Evolutionary conservation across 176 grass and related monocot genomes (phyloP).

Genomic region (Juncus inflexus): DNA sequence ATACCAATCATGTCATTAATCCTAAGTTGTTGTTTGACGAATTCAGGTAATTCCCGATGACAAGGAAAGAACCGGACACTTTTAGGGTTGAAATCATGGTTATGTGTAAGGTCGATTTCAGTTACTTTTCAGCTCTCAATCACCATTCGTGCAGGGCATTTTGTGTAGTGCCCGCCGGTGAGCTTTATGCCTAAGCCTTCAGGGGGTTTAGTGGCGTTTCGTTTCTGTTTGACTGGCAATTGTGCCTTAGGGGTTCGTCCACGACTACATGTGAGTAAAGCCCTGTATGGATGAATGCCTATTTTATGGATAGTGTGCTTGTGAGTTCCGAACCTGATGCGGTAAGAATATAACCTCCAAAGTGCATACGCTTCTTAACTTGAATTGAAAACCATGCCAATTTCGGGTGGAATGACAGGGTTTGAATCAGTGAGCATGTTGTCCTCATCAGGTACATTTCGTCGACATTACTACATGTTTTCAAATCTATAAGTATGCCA

Average conservation of each 20-base stretch:
- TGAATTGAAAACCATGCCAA: conserved; percentile 66
- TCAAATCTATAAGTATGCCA: too few relatives aligned
- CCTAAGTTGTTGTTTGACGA: neutral
- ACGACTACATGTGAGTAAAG: conserved; percentile 71
- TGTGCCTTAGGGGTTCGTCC: conserved; percentile 51
- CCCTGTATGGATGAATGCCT: conserved; percentile 62
- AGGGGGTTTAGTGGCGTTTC: conserved; percentile 28
- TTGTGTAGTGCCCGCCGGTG: conserved; percentile 36
- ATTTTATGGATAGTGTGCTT: conserved; percentile 64
- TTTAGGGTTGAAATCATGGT: too few relatives aligned
- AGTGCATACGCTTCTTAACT: conserved; percentile 81
- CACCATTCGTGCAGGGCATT: too few relatives aligned
- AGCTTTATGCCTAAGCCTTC: conserved; percentile 49
- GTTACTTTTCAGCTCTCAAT: too few relatives aligned
- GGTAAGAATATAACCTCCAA: conserved; percentile 60
- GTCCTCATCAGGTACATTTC: too few relatives aligned
- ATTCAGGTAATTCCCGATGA: conserved; percentile 50
- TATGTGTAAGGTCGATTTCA: too few relatives aligned
- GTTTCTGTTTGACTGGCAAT: conserved; percentile 28
- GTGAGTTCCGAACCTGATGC: conserved; percentile 57
- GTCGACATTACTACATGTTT: too few relatives aligned
- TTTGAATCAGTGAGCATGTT: too few relatives aligned
- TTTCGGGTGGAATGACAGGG: conserved; percentile 30
- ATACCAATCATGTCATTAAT: neutral
- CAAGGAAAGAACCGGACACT: conserved; percentile 27